These are phyloP conservation scores for Cercospora sojina DNA, from an alignment of 2,329 filamentous ascomycete species.

Conservation along the genomic window DNA sequence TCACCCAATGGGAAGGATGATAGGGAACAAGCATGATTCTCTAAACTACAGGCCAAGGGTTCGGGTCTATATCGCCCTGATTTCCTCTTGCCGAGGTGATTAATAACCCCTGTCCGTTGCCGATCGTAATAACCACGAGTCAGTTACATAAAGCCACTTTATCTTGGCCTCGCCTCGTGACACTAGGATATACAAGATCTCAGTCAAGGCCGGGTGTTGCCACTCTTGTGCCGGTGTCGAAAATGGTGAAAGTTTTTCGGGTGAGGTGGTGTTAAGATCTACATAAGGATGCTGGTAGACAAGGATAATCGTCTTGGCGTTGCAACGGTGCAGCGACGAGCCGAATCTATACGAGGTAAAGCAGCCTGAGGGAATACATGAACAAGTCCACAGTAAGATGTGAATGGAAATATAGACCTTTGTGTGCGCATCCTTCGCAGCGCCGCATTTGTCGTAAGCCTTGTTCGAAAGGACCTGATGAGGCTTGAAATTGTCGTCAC, in stretches of 20 bases:
- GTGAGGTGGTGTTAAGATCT: neutral
- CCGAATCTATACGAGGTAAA: neutral
- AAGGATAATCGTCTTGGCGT: neutral
- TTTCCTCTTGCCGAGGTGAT: too few relatives aligned
- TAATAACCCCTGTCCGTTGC: too few relatives aligned
- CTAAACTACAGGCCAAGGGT: too few relatives aligned
- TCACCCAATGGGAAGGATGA: too few relatives aligned
- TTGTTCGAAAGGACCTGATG: neutral
- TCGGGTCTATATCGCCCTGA: too few relatives aligned
- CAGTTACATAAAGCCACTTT: too few relatives aligned
- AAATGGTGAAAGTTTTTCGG: neutral
- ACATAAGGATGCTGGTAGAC: neutral
- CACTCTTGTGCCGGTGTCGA: neutral
- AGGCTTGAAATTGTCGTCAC: neutral
- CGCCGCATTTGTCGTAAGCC: neutral
- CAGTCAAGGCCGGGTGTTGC: neutral
- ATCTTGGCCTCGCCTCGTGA: too few relatives aligned
- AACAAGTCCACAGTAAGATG: neutral
- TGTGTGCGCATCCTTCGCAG: neutral
- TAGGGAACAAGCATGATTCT: too few relatives aligned
- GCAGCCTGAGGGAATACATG: neutral
- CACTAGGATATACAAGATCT: neutral
- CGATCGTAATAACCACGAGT: too few relatives aligned
- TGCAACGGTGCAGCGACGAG: neutral
- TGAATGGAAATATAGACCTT: neutral